A percentile compares a stretch with the other conserved stretches of the same genome.
Evolutionary conservation across 345 rosid species (phyloP).

Genomic region (Brassica nigra): DNA sequence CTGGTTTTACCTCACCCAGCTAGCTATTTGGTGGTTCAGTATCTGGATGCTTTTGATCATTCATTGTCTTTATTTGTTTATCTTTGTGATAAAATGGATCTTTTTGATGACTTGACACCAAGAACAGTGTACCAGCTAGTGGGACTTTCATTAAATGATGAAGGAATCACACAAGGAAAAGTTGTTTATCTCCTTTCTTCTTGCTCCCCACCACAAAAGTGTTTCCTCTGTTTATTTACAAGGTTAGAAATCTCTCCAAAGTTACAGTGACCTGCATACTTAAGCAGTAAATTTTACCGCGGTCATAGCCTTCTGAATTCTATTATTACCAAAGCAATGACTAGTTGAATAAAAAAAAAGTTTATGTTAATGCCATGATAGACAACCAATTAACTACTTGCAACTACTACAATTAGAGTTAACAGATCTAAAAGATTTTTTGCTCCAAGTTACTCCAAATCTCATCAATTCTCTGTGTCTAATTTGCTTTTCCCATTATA

Average conservation of each 20-base stretch:
- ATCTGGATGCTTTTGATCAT: conserved; percentile 26
- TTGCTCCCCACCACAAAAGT: conserved; percentile 30
- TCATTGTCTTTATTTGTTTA: conserved; percentile 19
- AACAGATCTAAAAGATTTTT: too few relatives aligned
- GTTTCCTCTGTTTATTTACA: conserved; percentile 7
- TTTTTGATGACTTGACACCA: conserved; percentile 27
- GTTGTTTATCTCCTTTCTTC: conserved; percentile 38
- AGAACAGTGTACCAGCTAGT: conserved; percentile 31
- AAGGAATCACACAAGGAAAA: conserved; percentile 37
- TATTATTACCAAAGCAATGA: too few relatives aligned
- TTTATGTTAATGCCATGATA: too few relatives aligned
- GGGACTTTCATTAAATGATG: conserved; percentile 42
- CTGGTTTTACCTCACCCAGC: conserved; percentile 9
- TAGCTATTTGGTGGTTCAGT: conserved; percentile 13
- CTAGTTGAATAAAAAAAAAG: too few relatives aligned
- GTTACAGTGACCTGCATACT: background rate
- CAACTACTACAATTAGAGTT: too few relatives aligned
- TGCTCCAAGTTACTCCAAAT: background rate
- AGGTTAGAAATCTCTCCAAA: conserved; percentile 1
- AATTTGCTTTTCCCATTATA: conserved; percentile 36
- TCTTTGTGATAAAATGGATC: conserved; percentile 29
- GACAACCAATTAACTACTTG: too few relatives aligned
- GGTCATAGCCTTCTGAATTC: background rate
- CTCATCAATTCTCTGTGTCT: conserved; percentile 24
- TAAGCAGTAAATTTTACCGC: background rate